Percentiles rank a stretch among this genome's conserved stretches.
Conservation (phyloP, 495 filamentous ascomycete species). For the Aeminium ludgeri region DNA sequence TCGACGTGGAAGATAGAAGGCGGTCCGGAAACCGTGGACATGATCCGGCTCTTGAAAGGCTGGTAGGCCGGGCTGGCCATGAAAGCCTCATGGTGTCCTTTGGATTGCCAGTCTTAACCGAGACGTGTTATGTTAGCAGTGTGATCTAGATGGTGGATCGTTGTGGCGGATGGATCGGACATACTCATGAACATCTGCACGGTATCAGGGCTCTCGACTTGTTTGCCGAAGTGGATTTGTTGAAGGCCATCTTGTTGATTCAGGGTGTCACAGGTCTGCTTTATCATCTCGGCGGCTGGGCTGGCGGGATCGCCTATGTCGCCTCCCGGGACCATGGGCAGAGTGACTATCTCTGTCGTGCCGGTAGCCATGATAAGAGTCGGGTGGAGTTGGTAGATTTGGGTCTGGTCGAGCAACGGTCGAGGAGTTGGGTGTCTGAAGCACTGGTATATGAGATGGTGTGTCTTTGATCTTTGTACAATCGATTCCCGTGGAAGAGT, state of each 20-base stretch:
- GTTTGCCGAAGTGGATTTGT: slow-evolving; percentile 11
- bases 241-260: slow-evolving; percentile 10
- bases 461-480: no score
- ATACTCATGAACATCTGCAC: slow-evolving; percentile 12
- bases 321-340: slow-evolving; percentile 7
- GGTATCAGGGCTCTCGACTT: slow-evolving; percentile 6
- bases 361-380: slow-evolving; percentile 7
- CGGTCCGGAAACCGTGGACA: slow-evolving; percentile 2
- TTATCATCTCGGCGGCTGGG: slow-evolving; percentile 2
- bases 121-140: not conserved
- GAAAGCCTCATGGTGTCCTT: slow-evolving; percentile 10
- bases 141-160: not conserved
- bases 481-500: no score
- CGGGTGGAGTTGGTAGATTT: no score
- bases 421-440: no score
- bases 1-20: slow-evolving; percentile 8
- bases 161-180: not conserved
- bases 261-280: slow-evolving; percentile 6
- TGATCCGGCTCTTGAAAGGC: slow-evolving; percentile 7
- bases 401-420: no score
- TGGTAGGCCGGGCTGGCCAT: slow-evolving; percentile 6
- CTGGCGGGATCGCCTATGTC: slow-evolving; percentile 10
- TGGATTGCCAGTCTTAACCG: slow-evolving; percentile 10
- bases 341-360: slow-evolving; percentile 11
- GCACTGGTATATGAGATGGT: no score